Evolutionary conservation across 2,329 filamentous ascomycete species (phyloP).

Genomic region (Fusarium marasasianum): DNA sequence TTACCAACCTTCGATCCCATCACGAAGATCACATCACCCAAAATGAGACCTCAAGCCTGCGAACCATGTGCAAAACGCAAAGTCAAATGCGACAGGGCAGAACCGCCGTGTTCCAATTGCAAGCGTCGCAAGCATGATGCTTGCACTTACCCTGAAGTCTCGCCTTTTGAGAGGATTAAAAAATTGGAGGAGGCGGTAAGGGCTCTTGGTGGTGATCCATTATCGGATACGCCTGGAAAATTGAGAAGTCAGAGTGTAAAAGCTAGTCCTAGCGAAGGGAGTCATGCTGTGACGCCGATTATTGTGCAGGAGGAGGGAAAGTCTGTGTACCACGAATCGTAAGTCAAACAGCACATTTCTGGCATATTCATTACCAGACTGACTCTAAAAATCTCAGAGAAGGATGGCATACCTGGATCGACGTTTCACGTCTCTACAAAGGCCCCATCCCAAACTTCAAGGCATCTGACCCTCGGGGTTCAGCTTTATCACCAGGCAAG

Average conservation of each 20-base stretch:
- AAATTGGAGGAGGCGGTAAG: constrained; percentile 15
- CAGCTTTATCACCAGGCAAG: constrained; percentile 5
- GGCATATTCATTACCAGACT: accelerated
- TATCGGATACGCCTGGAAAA: background rate
- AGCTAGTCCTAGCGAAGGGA: accelerated
- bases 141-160: constrained; percentile 17
- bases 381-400: background rate
- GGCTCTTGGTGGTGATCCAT: constrained; percentile 15
- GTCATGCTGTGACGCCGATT: constrained; percentile 3
- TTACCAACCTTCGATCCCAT: background rate
- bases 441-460: background rate
- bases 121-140: constrained; percentile 23
- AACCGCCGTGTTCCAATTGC: constrained; percentile 20
- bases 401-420: constrained; percentile 16
- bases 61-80: constrained; percentile 29
- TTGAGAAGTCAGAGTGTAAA: background rate
- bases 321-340: constrained; percentile 14
- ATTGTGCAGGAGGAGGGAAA: constrained; percentile 18
- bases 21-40: background rate
- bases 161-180: constrained; percentile 10
- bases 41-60: constrained; percentile 18
- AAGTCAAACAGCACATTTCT: accelerated
- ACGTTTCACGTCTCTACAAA: background rate
- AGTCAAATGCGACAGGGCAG: constrained; percentile 20
- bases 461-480: background rate